Evolutionary conservation across 73 alveolate genomes (phyloP), one percentile per base, ranked within the genome.

Genomic region (Paramecium caudatum): DNA sequence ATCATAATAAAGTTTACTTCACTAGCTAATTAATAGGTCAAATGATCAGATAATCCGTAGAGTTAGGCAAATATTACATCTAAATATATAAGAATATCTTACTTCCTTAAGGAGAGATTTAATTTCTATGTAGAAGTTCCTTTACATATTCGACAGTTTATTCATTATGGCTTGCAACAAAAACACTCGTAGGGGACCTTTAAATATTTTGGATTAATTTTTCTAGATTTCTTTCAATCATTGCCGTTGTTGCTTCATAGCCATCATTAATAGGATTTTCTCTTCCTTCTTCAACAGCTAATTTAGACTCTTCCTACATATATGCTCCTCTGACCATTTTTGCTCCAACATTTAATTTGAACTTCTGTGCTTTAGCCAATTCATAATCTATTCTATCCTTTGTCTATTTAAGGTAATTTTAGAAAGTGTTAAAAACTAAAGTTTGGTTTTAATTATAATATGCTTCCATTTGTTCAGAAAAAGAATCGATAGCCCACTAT

Each of bases 261-360:
- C 93, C 93, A 63, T 86, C 93, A 63, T 78, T 62, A 43, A 86
- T 86, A 0, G 93, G 93, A 63, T 46, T 86, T 41, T 62, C 88
- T 41, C 30, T 63, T 17, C 45, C 39, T 15, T 86, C 33, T 43
- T 86, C 87, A 21, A 21, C 65, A 13, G 93, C 87, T 34, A 86
- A 49, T 63, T 65, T 86, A 16, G 87, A 37, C 32, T 86, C 93
- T 27, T 86, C 93, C 25, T 41, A 43, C 23, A 86, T 63, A 25
- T 86, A 86, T 0, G 93, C 93, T 10, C 93, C 93, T 86, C 93
- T 86, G 10, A 86, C 93, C 93, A 86, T 86, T 78, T 86, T 86
- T 1, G 46, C 62, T 8, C 55, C 87, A 5, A 61, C 23, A 23
- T 80, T 80, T 2, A 63, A 41, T 17, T 46, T 46, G 27, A 86